Percentiles rank a stretch among this genome's conserved stretches.
phyloP scores from a whole-genome alignment of 148 eudicot species.

The Silene latifolia region DNA sequence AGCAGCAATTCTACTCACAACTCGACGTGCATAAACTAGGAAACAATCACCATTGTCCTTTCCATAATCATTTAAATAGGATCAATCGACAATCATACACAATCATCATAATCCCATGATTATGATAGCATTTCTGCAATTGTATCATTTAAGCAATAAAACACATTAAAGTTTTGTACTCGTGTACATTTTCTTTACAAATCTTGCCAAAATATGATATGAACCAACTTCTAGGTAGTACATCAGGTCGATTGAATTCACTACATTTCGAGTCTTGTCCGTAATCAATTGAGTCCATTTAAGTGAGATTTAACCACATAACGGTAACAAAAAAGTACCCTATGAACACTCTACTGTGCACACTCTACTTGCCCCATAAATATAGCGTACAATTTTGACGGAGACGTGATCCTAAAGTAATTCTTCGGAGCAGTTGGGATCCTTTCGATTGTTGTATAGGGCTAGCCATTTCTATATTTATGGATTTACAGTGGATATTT shows the following conservation, averaged over 20 bases:
- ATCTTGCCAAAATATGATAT: too few species aligned
- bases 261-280: not conserved
- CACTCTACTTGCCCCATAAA: too few species aligned
- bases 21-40: too few species aligned
- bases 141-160: too few species aligned
- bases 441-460: not conserved
- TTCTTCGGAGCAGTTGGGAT: not conserved
- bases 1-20: too few species aligned
- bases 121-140: too few species aligned
- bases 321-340: not conserved
- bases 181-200: too few species aligned
- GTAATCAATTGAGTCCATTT: not conserved
- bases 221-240: not conserved
- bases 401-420: not conserved
- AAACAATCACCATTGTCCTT: too few species aligned
- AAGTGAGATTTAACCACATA: not conserved
- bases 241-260: not conserved
- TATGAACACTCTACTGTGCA: not conserved
- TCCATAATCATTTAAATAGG: too few species aligned
- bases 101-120: too few species aligned
- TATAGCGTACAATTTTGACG: not conserved
- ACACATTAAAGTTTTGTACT: too few species aligned
- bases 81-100: too few species aligned
- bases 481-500: not conserved
- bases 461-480: not conserved